phyloP scores from a whole-genome alignment of 352 stramenopile genomes.

The Globisporangium apiculatum region DNA sequence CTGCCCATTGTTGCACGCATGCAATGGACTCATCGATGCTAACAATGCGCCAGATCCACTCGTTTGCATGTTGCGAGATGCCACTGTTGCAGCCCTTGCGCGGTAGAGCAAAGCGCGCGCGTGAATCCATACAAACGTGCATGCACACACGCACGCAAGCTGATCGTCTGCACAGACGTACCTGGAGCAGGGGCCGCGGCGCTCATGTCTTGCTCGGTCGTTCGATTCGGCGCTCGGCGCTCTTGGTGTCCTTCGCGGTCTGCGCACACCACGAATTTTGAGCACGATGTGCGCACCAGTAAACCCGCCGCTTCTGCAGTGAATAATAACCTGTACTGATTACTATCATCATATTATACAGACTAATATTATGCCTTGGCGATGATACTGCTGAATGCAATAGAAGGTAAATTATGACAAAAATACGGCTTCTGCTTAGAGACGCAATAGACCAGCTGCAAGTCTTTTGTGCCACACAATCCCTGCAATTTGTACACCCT shows the following conservation, averaged over 20 bases:
- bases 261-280: conserved; percentile 16
- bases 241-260: not conserved
- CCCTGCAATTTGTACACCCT: no score
- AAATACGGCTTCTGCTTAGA: no score
- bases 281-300: not conserved
- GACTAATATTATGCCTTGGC: no score
- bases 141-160: not conserved
- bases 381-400: no score
- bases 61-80: no score
- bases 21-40: not conserved
- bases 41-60: no score
- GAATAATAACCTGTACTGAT: no score
- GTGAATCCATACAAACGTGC: not conserved
- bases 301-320: not conserved
- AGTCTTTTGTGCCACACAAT: no score
- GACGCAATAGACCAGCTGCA: no score
- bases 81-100: not conserved
- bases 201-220: conserved; percentile 10
- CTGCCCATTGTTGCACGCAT: not conserved
- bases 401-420: no score
- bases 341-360: no score
- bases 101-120: not conserved
- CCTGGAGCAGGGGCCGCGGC: conserved; percentile 7
- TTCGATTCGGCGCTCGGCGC: conserved; percentile 1
- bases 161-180: not conserved